Evolutionary conservation across 139 green algal species (phyloP), one percentile per base, ranked within the genome.

Genomic region (Mesotaenium endlicherianum): DNA sequence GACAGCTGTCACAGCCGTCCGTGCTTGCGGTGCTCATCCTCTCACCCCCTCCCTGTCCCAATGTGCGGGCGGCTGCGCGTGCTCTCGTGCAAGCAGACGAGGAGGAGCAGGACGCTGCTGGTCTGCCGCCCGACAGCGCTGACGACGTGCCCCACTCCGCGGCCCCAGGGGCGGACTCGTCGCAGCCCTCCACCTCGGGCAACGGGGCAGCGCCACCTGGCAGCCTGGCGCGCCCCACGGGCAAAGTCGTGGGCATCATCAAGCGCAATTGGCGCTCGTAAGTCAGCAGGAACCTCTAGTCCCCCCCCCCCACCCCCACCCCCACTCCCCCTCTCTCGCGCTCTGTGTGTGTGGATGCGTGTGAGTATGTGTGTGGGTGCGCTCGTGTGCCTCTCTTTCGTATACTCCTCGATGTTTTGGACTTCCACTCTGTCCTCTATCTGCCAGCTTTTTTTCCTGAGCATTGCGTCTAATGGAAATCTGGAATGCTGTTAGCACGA

Each of bases 241-340:
- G 77, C 1, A 44, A 67, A 2, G 88, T 91, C 41, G 85, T 91
- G 17, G 83, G 86, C 60, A 88, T 91, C 55, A 80, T 91, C 44
- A 83, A 83, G 64, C 77, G 88, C 3, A 83, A 81, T 30, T 91
- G 88, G 88, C 75, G 86, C 20, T 39, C 57, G 79, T 87, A 53
- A 89, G 84, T 79, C 26, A 55, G 26, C 3, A 64, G 2, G 2
- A n/a, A n/a, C n/a, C n/a, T n/a, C n/a, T n/a, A n/a, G n/a, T n/a
- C n/a, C n/a, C n/a, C n/a, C n/a, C n/a, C n/a, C n/a, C n/a, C n/a
- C n/a, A n/a, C n/a, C n/a, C n/a, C n/a, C n/a, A n/a, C n/a, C n/a
- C n/a, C n/a, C n/a, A n/a, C 26, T 64, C 26, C 26, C 26, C 26
- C 53, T 64, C 26, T 64, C 26, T 64, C 26, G 26, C 26, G 53